Evolutionary conservation across 1,139 yeast genomes (phyloP).

Genomic region (Blastobotrys persicus): DNA sequence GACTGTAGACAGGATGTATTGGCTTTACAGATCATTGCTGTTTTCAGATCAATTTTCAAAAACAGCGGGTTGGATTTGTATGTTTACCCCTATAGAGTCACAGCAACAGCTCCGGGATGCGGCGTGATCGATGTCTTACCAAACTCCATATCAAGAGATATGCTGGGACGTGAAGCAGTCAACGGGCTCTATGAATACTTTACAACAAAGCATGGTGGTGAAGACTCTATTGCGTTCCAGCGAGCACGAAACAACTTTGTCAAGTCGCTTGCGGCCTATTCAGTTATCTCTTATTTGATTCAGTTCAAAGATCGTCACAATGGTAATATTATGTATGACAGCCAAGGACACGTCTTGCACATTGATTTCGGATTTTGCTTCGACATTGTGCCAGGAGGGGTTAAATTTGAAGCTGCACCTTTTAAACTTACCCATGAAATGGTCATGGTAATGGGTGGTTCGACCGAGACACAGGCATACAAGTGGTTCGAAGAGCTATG

Average conservation of each 20-base stretch:
- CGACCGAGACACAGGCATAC: conserved; percentile 79
- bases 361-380: conserved; percentile 98
- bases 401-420: conserved; percentile 94
- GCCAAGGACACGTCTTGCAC: conserved; percentile 89
- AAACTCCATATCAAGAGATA: conserved; percentile 90
- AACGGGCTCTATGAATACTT: conserved; percentile 94
- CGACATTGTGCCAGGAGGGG: conserved; percentile 99
- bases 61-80: conserved; percentile 83
- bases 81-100: conserved; percentile 91
- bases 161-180: conserved; percentile 98
- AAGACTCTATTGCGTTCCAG: conserved; percentile 84
- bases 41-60: conserved; percentile 88
- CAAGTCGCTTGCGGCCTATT: conserved; percentile 92
- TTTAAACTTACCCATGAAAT: conserved; percentile 95
- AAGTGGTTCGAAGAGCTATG: conserved; percentile 94
- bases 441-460: conserved; percentile 94
- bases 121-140: conserved; percentile 98
- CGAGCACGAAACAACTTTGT: conserved; percentile 89
- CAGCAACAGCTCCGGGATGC: conserved; percentile 99
- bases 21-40: conserved; percentile 86
- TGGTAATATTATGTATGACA: conserved; percentile 98
- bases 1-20: conserved; percentile 98
- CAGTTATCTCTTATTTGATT: conserved; percentile 84
- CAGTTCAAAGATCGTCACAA: conserved; percentile 98
- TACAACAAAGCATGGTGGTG: conserved; percentile 90